Conservation (phyloP, 805 yeast species). For the Wickerhamiella qilinensis region DNA sequence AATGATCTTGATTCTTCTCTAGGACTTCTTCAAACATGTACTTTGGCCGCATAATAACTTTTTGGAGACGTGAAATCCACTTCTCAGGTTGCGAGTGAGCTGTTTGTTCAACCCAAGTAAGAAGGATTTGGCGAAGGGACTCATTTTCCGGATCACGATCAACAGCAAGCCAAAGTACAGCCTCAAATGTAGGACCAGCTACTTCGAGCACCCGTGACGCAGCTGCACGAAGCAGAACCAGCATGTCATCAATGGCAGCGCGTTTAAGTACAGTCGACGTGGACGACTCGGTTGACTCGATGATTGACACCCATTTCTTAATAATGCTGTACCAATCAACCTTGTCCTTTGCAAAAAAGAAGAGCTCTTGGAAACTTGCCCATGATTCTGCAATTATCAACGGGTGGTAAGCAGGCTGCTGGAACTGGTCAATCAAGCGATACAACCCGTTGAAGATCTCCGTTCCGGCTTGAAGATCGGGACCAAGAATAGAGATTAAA, state of each 20-base stretch:
- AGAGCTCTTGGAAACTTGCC: conserved; percentile 15
- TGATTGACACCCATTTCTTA: conserved; percentile 9
- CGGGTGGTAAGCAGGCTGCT: conserved; percentile 21
- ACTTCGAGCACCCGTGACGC: conserved; percentile 29
- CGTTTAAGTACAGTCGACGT: conserved; percentile 6
- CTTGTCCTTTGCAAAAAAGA: conserved; percentile 12
- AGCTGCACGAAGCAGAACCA: conserved; percentile 40
- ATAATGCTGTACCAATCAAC: conserved; percentile 11
- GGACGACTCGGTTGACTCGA: conserved; percentile 2
- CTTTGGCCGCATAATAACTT: conserved; percentile 21
- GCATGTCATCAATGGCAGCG: conserved; percentile 38
- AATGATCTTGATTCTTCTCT: no score
- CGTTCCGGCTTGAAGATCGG: conserved; percentile 25
- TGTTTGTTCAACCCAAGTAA: conserved; percentile 45
- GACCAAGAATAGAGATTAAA: conserved; percentile 29
- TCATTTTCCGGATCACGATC: conserved; percentile 30
- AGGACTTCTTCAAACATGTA: background rate
- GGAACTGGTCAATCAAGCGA: conserved; percentile 23
- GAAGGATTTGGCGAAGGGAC: conserved; percentile 31
- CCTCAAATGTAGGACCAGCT: conserved; percentile 29
- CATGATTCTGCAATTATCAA: conserved; percentile 13
- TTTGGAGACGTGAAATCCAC: conserved; percentile 46
- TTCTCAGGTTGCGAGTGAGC: conserved; percentile 24
- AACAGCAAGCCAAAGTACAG: conserved; percentile 43
- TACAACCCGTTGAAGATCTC: conserved; percentile 10